Evolutionary conservation across 1,139 yeast species (phyloP).

Genomic region (Suhomyces bokatorum): DNA sequence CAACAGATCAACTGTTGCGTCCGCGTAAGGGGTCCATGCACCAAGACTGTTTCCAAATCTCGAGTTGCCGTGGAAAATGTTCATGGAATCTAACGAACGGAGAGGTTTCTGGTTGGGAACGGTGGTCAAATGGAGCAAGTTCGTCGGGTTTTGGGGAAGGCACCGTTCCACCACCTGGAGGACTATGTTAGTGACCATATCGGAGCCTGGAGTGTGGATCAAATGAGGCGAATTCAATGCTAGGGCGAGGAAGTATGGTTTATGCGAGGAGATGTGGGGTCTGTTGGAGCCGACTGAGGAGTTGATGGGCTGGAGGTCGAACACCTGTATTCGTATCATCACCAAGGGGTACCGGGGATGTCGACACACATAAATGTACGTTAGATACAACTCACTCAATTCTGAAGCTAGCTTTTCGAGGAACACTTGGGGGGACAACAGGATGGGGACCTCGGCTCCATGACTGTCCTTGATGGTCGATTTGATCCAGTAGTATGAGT

Average conservation of each 20-base stretch:
- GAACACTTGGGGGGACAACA: conserved; percentile 47
- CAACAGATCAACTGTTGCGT: conserved; percentile 58
- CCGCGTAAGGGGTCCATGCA: conserved; percentile 71
- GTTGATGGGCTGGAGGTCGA: conserved; percentile 47
- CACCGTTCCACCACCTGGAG: conserved; percentile 59
- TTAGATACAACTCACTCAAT: conserved; percentile 50
- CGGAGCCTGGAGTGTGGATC: conserved; percentile 55
- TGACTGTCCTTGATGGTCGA: conserved; percentile 51
- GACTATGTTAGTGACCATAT: conserved; percentile 52
- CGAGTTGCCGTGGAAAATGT: conserved; percentile 59
- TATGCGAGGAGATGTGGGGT: conserved; percentile 52
- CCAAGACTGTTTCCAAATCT: conserved; percentile 62
- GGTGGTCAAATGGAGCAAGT: conserved; percentile 29
- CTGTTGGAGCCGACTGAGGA: conserved; percentile 18
- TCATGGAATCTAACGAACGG: conserved; percentile 54
- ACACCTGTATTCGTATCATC: conserved; percentile 65
- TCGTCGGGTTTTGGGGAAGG: conserved; percentile 41
- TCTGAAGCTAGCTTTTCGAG: conserved; percentile 48
- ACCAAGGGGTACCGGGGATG: conserved; percentile 64
- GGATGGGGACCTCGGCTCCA: conserved; percentile 35
- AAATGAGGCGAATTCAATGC: conserved; percentile 69
- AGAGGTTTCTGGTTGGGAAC: conserved; percentile 47
- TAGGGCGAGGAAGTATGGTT: conserved; percentile 64
- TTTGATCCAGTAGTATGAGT: conserved; percentile 54
- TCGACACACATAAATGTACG: conserved; percentile 65